Base-by-base conservation (phyloP, 768 basidiomycete genomes). In the Kwoniella newhampshirensis region DNA sequence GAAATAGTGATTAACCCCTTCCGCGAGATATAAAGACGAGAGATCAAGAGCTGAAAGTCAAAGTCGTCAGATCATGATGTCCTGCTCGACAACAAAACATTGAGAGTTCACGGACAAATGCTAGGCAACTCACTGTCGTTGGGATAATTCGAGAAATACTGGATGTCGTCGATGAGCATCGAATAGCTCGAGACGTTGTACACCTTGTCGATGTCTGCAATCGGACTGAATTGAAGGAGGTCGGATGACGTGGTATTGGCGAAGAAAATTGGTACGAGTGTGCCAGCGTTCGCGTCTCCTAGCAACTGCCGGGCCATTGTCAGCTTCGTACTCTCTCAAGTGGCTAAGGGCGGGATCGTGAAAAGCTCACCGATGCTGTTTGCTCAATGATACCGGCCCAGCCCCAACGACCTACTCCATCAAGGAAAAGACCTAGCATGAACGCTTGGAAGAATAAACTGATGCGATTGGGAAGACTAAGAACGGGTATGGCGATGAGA, bases 371-470 rank as follows among this genome's bases (percentile, higher is more conserved):
- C 23, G 59, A 60, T 12, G 50, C 54, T 8, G 63, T 70, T 4
- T 54, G 36, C 49, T 73, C 51, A 11, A 70, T 53, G 12, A 73
- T 49, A 40, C 68, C 54, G 17, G 57, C 71, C 68, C 68, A 73
- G 8, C 67, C 68, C 71, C 71, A 73, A 47, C 68, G 30, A 5
- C 71, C 71, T 8, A 64, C 49, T 6, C 71, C 71, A 60, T 73
- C 71, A 26, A 73, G 48, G 56, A 70, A 73, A 11, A 66, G 43
- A 12, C 71, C 71, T 6, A 73, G 44, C 30, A 58, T 46, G 51
- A 73, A 62, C 1, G 68, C 68, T 54, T 73, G 71, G 11, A 25
- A 28, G 32, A 73, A 62, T 18, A 66, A 20, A 18, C 56, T 57
- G 23, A 73, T 50, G 9, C 71, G 53, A 39, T 67, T 70, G 4